These are phyloP conservation scores for Solanum lycopersicoides DNA, from an alignment of 257 asterid genomes.

Conservation along the genomic window DNA sequence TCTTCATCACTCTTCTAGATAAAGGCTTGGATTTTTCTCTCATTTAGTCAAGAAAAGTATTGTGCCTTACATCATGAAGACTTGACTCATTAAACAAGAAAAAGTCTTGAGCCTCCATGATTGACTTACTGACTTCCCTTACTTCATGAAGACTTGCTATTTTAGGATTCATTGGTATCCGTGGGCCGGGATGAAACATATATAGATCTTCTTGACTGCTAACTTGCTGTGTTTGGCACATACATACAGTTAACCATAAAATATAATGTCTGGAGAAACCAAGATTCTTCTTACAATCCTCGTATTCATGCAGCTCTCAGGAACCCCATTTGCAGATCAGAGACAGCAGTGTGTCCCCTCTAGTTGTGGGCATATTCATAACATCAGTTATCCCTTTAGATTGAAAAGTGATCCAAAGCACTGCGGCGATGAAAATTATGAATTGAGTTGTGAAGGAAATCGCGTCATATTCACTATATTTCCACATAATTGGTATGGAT, in stretches of 20 bases:
- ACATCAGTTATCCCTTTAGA: slow-evolving; percentile 8
- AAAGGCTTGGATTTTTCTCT: no score
- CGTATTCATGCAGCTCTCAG: neutral
- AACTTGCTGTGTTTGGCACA: no score
- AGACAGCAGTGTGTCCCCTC: neutral
- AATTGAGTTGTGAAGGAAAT: neutral
- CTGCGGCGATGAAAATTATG: neutral
- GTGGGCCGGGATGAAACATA: no score
- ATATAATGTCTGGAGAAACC: neutral
- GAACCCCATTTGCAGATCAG: neutral
- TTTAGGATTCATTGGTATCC: no score
- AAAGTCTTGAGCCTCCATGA: neutral
- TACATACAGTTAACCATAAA: no score
- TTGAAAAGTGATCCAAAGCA: neutral
- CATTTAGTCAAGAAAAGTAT: no score
- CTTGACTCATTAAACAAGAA: no score
- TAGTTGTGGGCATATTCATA: neutral
- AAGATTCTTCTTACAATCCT: neutral
- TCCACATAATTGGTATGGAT: neutral
- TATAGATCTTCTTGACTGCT: no score
- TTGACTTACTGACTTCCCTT: neutral
- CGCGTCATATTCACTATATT: neutral
- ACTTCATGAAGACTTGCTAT: neutral
- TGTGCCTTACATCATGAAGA: no score
- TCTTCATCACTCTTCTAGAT: no score